phyloP scores from a whole-genome alignment of 129 eudicot genomes.

The Tanacetum coccineum region DNA sequence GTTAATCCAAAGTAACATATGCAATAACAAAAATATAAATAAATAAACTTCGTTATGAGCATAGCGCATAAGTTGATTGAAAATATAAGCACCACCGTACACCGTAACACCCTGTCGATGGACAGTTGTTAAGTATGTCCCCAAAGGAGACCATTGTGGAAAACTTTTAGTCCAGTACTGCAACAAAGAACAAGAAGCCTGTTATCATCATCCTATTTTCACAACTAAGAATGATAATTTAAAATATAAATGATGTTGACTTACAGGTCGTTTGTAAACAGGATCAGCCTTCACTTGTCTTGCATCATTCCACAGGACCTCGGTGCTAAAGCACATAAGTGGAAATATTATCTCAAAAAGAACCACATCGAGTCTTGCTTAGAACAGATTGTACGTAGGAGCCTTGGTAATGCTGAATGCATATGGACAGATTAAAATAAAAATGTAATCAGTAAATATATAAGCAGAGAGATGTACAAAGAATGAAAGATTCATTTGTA shows the following conservation, averaged over 20 bases:
- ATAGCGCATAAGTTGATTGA: slow-evolving; percentile 35
- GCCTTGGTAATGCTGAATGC: slow-evolving; percentile 72
- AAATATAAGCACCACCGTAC: slow-evolving; percentile 47
- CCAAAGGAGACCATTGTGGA: slow-evolving; percentile 87
- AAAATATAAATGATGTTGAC: too few relatives aligned
- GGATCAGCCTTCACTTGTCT: too few relatives aligned
- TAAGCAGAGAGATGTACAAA: too few relatives aligned
- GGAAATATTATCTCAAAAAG: too few relatives aligned
- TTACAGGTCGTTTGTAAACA: too few relatives aligned
- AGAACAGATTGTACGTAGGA: slow-evolving; percentile 72
- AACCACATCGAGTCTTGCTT: slow-evolving; percentile 83
- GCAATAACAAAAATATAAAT: too few relatives aligned
- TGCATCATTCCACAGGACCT: too few relatives aligned
- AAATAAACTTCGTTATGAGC: slow-evolving; percentile 30
- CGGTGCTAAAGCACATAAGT: too few relatives aligned
- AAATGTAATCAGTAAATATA: too few relatives aligned
- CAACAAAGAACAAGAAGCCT: neutral
- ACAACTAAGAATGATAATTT: too few relatives aligned
- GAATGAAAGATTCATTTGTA: too few relatives aligned
- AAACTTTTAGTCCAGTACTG: slow-evolving; percentile 86
- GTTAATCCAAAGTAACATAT: neutral
- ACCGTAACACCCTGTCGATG: slow-evolving; percentile 84
- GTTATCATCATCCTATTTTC: too few relatives aligned
- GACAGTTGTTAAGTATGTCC: slow-evolving; percentile 76
- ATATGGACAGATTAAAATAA: slow-evolving; percentile 2